These are phyloP conservation scores for Chenopodium album DNA, from an alignment of 148 eudicot species.

Conservation along the genomic window DNA sequence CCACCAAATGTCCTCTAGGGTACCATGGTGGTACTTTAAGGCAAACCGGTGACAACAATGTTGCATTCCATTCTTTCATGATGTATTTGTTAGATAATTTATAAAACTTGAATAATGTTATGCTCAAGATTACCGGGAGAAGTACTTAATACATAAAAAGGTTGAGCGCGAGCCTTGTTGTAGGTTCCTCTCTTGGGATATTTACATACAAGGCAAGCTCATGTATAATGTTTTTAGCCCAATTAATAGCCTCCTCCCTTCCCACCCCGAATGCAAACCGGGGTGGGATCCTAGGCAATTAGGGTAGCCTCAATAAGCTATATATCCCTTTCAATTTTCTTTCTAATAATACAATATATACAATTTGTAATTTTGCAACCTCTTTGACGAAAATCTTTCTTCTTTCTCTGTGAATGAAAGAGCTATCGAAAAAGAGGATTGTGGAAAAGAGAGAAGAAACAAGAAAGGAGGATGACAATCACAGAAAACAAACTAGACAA, in stretches of 20 bases:
- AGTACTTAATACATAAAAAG: not conserved
- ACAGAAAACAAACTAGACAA: not conserved
- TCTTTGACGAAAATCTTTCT: not conserved
- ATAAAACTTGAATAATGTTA: not conserved
- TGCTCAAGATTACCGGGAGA: not conserved
- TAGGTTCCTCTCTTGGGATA: not conserved
- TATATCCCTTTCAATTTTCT: not conserved
- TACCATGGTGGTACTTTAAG: slow-evolving; percentile 22
- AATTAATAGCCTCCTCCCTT: not conserved
- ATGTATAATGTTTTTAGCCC: not conserved
- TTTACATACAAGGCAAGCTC: not conserved
- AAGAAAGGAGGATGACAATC: not conserved
- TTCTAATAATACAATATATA: not conserved
- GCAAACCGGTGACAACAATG: not conserved
- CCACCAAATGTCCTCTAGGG: slow-evolving; percentile 10
- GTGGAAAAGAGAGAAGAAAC: not conserved
- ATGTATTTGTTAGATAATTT: not conserved
- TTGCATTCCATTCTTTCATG: not conserved
- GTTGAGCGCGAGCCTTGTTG: not conserved
- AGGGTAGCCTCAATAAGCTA: not conserved
- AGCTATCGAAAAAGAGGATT: not conserved
- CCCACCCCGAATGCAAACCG: slow-evolving; percentile 6
- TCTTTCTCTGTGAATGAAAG: not conserved
- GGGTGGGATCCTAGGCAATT: not conserved
- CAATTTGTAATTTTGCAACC: not conserved